phyloP scores from a whole-genome alignment of 192 early-diverging fungal species.

The Mortierella claussenii region DNA sequence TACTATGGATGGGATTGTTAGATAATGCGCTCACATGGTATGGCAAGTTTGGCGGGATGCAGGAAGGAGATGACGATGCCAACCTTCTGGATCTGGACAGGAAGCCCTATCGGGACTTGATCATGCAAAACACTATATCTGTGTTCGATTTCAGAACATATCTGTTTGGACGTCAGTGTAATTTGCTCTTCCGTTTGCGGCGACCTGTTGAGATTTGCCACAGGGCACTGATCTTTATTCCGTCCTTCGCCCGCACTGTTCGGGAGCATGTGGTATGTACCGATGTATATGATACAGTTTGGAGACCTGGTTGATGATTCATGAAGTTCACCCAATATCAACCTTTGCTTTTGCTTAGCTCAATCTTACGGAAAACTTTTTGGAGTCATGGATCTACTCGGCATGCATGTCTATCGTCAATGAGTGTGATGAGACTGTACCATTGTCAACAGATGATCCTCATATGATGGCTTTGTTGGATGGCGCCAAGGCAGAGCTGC shows the following conservation, averaged over 20 bases:
- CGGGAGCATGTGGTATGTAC: slow-evolving; percentile 72
- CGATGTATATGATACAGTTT: too few species aligned
- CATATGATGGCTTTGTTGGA: slow-evolving; percentile 68
- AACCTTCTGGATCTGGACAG: slow-evolving; percentile 79
- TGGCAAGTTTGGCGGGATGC: slow-evolving; percentile 87
- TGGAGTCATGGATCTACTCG: slow-evolving; percentile 85
- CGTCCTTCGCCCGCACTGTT: slow-evolving; percentile 74
- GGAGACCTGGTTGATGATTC: too few species aligned
- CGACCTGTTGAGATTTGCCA: slow-evolving; percentile 73
- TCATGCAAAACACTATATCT: slow-evolving; percentile 89
- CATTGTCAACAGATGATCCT: slow-evolving; percentile 54
- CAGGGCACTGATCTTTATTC: slow-evolving; percentile 80
- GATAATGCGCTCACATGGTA: slow-evolving; percentile 95
- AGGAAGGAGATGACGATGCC: slow-evolving; percentile 87
- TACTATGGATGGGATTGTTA: slow-evolving; percentile 6
- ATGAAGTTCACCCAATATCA: too few species aligned
- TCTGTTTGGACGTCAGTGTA: slow-evolving; percentile 91
- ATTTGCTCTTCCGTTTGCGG: slow-evolving; percentile 76
- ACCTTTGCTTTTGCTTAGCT: slow-evolving; percentile 18
- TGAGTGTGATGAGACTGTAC: slow-evolving; percentile 82
- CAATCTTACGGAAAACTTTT: slow-evolving; percentile 69
- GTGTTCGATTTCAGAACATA: slow-evolving; percentile 98
- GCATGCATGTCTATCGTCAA: slow-evolving; percentile 79
- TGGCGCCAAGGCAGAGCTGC: slow-evolving; percentile 78
- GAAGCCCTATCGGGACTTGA: slow-evolving; percentile 89